Evolutionary conservation across 2,329 filamentous ascomycete genomes (phyloP), one percentile per base, ranked within the genome.

Genomic region (Alternaria triticina): DNA sequence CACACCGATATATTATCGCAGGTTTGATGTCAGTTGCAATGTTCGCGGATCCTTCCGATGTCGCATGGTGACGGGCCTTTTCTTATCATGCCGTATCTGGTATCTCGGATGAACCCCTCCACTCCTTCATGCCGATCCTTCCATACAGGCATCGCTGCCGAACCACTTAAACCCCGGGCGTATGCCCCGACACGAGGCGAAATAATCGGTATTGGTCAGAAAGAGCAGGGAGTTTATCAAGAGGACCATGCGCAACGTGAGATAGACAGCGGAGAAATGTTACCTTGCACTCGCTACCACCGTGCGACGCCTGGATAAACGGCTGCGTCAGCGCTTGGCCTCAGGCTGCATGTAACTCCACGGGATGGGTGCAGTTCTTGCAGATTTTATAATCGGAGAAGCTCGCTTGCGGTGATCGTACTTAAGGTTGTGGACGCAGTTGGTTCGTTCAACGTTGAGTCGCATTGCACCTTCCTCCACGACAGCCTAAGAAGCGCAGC

Each of bases 301-400:
- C 47, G 59, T 58, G 49, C 28, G 59, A 45, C 52, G 52, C n/a
- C 33, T 46, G 45, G 20, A 36, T 52, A 40, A 23, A 59, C 45
- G 52, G 54, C 52, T 56, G 49, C 13, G 49, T 27, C 52, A 49
- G 50, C 22, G 49, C 12, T 49, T 52, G 17, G 22, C 45, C 43
- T 44, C 30, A 47, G 36, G 47, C 40, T 40, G 61, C 20, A 68
- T 68, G 67, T 68, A 70, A 68, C 67, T 66, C 46, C 47, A 63
- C 55, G 68, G 67, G 43, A 52, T 40, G 49, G 51, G 61, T 57
- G 60, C 63, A 61, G 54, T 60, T 62, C 30, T 49, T 54, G 44
- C 25, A 54, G 44, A 20, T 61, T 45, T 44, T 30, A 27, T 49
- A 59, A 27, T 52, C 13, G 49, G 20, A 50, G n/a, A 30, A 6